phyloP scores from a whole-genome alignment of 1,284 basidiomycete genomes.

The Termitomyces sp. region DNA sequence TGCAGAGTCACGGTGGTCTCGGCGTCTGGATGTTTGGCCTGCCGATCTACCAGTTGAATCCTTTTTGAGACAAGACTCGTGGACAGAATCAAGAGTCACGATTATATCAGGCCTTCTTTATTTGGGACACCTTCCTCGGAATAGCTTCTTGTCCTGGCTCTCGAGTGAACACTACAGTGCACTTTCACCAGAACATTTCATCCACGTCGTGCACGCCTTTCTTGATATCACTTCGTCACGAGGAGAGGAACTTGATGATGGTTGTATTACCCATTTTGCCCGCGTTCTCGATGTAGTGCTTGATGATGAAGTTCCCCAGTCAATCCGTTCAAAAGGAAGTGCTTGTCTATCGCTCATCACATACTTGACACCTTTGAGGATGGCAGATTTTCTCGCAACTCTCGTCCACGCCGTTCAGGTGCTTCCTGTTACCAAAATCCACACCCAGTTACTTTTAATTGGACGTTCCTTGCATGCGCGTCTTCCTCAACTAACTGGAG shows the following conservation, averaged over 20 bases:
- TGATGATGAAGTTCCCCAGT: conserved; percentile 15
- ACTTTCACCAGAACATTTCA: conserved; percentile 25
- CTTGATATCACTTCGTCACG: conserved; percentile 27
- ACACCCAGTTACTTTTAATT: conserved; percentile 26
- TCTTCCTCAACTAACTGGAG: conserved; percentile 21
- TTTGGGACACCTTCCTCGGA: conserved; percentile 18
- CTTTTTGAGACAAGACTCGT: conserved; percentile 34
- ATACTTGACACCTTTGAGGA: conserved; percentile 8
- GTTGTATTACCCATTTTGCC: conserved; percentile 22
- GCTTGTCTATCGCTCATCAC: conserved; percentile 19
- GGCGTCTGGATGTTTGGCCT: conserved; percentile 21
- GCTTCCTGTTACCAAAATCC: conserved; percentile 17
- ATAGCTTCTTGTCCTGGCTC: conserved; percentile 27
- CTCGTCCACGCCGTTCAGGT: conserved; percentile 12
- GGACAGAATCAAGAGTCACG: conserved; percentile 38
- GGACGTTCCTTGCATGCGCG: conserved; percentile 23
- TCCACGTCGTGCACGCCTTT: conserved; percentile 37
- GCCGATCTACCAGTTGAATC: conserved; percentile 24
- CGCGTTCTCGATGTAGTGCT: conserved; percentile 17
- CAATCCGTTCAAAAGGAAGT: conserved; percentile 20
- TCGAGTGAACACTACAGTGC: conserved; percentile 18
- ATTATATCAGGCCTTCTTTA: conserved; percentile 43
- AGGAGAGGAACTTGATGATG: conserved; percentile 10
- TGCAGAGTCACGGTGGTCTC: conserved; percentile 24
- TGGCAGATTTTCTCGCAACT: conserved; percentile 2